phyloP scores from a whole-genome alignment of 768 basidiomycete species.

The Gymnopilus dilepis region DNA sequence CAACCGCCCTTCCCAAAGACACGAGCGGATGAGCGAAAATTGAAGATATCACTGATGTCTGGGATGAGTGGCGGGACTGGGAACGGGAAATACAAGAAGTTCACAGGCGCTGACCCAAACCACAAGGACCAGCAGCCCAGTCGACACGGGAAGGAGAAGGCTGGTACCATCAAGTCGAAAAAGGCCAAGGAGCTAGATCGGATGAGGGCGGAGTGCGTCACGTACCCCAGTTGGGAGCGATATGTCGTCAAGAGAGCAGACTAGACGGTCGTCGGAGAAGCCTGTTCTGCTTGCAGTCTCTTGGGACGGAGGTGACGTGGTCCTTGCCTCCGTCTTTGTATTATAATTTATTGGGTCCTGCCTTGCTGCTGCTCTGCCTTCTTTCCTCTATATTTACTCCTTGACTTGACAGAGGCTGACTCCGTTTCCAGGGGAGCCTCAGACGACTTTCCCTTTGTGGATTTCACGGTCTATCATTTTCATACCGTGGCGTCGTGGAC shows the following conservation, averaged over 20 bases:
- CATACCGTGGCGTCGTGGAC: constrained; percentile 4
- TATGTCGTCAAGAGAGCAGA: constrained; percentile 52
- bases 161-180: constrained; percentile 32
- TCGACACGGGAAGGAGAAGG: constrained; percentile 35
- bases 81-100: constrained; percentile 12
- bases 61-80: background rate
- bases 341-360: background rate
- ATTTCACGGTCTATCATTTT: constrained; percentile 3
- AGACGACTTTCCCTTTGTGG: background rate
- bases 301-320: constrained; percentile 18
- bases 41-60: constrained; percentile 53
- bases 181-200: constrained; percentile 36
- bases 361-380: background rate
- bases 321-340: constrained; percentile 7
- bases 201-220: constrained; percentile 49
- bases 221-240: constrained; percentile 70
- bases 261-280: constrained; percentile 4
- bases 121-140: constrained; percentile 12
- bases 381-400: background rate
- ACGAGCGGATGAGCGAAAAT: constrained; percentile 53
- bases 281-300: background rate
- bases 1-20: constrained; percentile 59
- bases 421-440: background rate
- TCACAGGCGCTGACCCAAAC: constrained; percentile 1
- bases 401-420: background rate